Conservation (phyloP, 1,284 basidiomycete genomes). For the Pascua guehoae region DNA sequence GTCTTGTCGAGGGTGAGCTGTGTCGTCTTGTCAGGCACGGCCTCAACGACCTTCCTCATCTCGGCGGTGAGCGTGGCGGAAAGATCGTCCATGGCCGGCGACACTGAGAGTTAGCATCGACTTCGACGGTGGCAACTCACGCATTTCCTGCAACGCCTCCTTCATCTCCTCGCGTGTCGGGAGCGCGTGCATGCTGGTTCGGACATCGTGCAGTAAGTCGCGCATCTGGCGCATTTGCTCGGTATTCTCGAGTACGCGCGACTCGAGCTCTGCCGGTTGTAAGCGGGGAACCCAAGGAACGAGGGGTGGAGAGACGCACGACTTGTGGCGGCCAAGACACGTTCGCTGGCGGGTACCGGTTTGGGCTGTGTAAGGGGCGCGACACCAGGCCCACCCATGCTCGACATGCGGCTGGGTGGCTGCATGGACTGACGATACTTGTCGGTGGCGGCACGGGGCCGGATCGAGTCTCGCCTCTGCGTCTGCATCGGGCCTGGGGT, state of each 20-base stretch:
- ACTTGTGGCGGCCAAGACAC: background rate
- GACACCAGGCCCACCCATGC: background rate
- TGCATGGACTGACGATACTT: background rate
- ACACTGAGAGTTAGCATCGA: constrained; percentile 8
- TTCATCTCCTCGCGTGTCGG: constrained; percentile 31
- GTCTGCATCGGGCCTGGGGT: too few species aligned
- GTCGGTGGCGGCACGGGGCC: background rate
- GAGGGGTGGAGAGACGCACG: background rate
- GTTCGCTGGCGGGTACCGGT: background rate
- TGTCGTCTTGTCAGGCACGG: background rate
- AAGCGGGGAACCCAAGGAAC: background rate
- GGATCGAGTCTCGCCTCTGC: background rate
- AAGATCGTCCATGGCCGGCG: constrained; percentile 18
- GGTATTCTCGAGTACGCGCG: background rate
- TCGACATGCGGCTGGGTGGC: background rate
- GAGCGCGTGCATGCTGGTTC: constrained; percentile 21
- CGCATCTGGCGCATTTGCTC: constrained; percentile 13
- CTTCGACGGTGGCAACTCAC: constrained; percentile 14
- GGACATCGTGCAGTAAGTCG: constrained; percentile 31
- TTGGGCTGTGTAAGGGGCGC: background rate
- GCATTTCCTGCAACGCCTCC: constrained; percentile 25
- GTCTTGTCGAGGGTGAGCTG: background rate
- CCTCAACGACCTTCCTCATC: background rate
- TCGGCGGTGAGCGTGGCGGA: constrained; percentile 1
- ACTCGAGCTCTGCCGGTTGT: constrained; percentile 9